Base-by-base conservation (phyloP, 129 eudicot genomes). In the Ambrosia trifida region DNA sequence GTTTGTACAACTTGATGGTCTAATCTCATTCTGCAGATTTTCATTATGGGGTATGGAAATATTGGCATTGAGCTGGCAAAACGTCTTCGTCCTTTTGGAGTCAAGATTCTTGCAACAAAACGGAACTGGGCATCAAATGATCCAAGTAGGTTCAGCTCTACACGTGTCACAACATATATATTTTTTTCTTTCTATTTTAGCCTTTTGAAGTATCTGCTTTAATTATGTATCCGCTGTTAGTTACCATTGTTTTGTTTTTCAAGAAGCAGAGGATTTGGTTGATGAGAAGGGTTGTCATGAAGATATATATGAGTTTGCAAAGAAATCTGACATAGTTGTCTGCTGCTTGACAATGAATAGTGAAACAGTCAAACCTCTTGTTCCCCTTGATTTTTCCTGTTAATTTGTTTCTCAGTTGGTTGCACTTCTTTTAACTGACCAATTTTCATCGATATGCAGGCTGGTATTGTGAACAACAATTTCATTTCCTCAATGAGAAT, bases 21-120 rank as follows among this genome's bases (percentile, higher is more conserved):
- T 63, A 30, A 14, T 61, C 51, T 75, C 19, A 12, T 24, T 68
- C n/a, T 76, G 73, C 77, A 94, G 98, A 88, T 94, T 43, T 89
- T 87, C 68, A 89, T 94, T 36, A 33, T 94, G 96, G 98, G 98
- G 72, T 89, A 49, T 28, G 98, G 98, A 72, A 90, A 79, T 75
- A 89, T 94, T 82, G 98, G 98, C 32, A 69, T 81, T 44, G 84
- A 85, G 41, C 83, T 94, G 81, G 96, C 98, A 31, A 87, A 84
- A 76, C 93, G 89, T 60, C 77, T 89, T 80, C 86, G 84, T 62
- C 97, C 97, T 60, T 94, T 94, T 87, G 98, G 87, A 72, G 98
- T 94, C 24, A 84, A 81, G 64, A 84, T 94, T 66, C 75, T 89
- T 73, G 98, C 98, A 57, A 94, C 97, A 61, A 94, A 94, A 83